Evolutionary conservation across 2,329 filamentous ascomycete species (phyloP), one percentile per base, ranked within the genome.

Genomic region (Sporothrix phasma): DNA sequence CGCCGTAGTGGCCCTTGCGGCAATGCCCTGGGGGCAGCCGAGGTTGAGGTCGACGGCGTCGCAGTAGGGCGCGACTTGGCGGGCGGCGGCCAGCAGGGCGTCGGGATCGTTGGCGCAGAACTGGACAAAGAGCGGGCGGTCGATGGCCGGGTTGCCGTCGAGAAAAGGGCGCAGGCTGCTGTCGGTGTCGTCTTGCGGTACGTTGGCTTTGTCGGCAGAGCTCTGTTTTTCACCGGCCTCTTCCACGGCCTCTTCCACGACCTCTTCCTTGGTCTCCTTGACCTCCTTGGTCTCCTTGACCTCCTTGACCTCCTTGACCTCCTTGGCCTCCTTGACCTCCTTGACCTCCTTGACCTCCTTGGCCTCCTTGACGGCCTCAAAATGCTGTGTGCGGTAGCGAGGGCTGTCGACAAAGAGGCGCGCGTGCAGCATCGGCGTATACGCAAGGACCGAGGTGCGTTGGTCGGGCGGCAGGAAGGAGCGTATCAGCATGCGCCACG

Each of bases 1-100:
- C 88, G 24, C 94, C 94, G 72, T 99, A 99, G 73, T 90, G 87
- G 8, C 94, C 94, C 73, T 89, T 89, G 73, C 85, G 85, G 94
- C 94, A 69, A 99, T 99, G 1, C 93, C 93, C 73, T 99, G 94
- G 0, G 94, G 94, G 76, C 94, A 99, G 7, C 94, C 94, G 4
- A 99, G 80, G 73, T 99, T 99, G 70, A 99, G 77, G 74, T 99
- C 94, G 3, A 99, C 88, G 7, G 94, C 94, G 74, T 99, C 94
- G 75, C 93, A 97, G 74, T 92, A 89, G 0, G 91, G 90, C 5
- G 89, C 87, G 0, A 91, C 92, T 66, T 87, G 81, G 68, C 83
- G 82, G 0, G 93, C 94, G 0, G 94, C 92, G 31, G 82, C 81
- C 56, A 97, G 84, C 22, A 96, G 81, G 62, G 88, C 85, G n/a